Base-by-base conservation (phyloP, 2,329 filamentous ascomycete species). In the Fusarium hostae region DNA sequence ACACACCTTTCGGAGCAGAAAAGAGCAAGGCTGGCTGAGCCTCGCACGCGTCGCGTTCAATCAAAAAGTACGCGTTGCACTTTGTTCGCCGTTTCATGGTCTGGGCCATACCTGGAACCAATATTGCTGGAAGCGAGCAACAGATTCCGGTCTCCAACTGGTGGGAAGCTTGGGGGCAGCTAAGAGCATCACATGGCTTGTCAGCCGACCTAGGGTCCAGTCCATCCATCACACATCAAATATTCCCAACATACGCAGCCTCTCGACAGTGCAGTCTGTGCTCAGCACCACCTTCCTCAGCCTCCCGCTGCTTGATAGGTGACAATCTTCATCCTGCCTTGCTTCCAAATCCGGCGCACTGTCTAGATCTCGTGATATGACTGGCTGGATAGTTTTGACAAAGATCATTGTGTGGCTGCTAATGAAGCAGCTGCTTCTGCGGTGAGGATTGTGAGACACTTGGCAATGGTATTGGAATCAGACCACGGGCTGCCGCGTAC, bases 131-230 rank as follows among this genome's bases (percentile, higher is more conserved):
- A 55, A 41, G 22, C 43, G 60, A 66, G 66, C 50, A 75, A 75
- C 67, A 64, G 55, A 60, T 45, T 39, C 55, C 40, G 39, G 51
- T 58, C 56, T 39, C 43, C 63, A 44, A 39, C 54, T 45, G 63
- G 35, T 66, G 63, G 52, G 50, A 48, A 59, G 39, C 39, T 58
- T 44, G 37, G 50, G 30, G 45, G 64, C 51, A 57, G 55, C 51
- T 62, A 68, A 54, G 67, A 50, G 62, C 59, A 73, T 76, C 75
- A 75, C 73, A 76, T 76, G 75, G 75, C 69, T 68, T 63, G 69
- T 76, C 75, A 76, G 74, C 73, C 71, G 75, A 76, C 74, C 73
- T 41, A 57, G 56, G 52, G 63, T 74, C 64, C 54, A 57, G 54
- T 48, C 51, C 40, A 57, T 28, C 54, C 56, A 61, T 73, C 50